These are phyloP conservation scores for Xylaria sp. DNA, from an alignment of 2,329 filamentous ascomycete species.

Conservation along the genomic window DNA sequence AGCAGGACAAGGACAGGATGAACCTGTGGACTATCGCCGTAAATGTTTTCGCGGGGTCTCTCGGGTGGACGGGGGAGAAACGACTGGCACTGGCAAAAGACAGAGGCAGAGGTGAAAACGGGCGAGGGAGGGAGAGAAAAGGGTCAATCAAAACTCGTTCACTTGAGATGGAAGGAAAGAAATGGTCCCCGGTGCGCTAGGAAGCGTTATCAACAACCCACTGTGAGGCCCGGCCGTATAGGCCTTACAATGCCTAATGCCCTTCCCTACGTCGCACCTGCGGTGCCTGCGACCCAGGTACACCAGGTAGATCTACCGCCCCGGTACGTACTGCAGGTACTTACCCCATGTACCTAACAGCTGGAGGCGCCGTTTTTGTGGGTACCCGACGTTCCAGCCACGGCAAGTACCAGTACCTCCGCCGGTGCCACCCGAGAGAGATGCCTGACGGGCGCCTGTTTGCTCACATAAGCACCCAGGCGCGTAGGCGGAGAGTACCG, in stretches of 20 bases:
- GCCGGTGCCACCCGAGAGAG: neutral
- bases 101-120: slow-evolving; percentile 8
- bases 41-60: slow-evolving; percentile 28
- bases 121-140: slow-evolving; percentile 21
- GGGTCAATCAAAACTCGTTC: slow-evolving; percentile 26
- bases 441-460: neutral
- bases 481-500: neutral
- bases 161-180: slow-evolving; percentile 26
- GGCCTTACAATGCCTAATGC: neutral
- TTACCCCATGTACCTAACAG: neutral
- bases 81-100: slow-evolving; percentile 6
- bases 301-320: neutral
- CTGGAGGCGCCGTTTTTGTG: neutral
- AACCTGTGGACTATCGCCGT: slow-evolving; percentile 24
- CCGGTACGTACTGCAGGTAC: neutral
- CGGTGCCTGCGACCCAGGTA: neutral
- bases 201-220: slow-evolving; percentile 3
- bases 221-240: neutral
- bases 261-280: neutral
- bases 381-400: neutral
- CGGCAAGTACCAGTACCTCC: neutral
- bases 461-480: neutral
- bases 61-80: slow-evolving; percentile 12
- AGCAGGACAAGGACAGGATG: slow-evolving; percentile 6
- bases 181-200: slow-evolving; percentile 6